A percentile compares a stretch with the other conserved stretches of the same genome.
Conservation (phyloP, 2,329 filamentous ascomycete genomes). For the Hansfordia pulvinata region DNA sequence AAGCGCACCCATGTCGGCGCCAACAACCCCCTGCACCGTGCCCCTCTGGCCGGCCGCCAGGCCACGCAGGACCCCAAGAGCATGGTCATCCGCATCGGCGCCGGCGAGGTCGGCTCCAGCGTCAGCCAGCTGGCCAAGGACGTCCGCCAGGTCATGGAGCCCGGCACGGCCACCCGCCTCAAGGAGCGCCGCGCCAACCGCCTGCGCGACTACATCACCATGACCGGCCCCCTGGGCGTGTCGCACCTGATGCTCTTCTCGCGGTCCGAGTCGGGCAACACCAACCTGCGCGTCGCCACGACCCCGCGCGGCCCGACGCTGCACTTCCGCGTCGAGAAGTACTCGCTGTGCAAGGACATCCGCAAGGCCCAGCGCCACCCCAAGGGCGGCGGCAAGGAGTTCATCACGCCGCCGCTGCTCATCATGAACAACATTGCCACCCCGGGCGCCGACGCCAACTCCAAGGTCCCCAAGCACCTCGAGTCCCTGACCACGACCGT, state of each 20-base stretch:
- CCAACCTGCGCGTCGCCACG: constrained; percentile 76
- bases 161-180: constrained; percentile 75
- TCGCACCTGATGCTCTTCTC: constrained; percentile 91
- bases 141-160: constrained; percentile 89
- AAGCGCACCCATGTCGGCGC: constrained; percentile 75
- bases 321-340: constrained; percentile 88
- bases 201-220: constrained; percentile 82
- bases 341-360: constrained; percentile 87
- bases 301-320: constrained; percentile 86
- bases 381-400: constrained; percentile 72
- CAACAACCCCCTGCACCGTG: constrained; percentile 40
- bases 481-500: constrained; percentile 86
- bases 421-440: constrained; percentile 97
- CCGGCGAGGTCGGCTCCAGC: constrained; percentile 81
- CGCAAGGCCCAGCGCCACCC: constrained; percentile 73
- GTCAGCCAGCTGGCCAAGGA: constrained; percentile 86
- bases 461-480: constrained; percentile 80
- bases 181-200: constrained; percentile 85
- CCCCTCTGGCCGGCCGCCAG: constrained; percentile 40
- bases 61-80: constrained; percentile 69
- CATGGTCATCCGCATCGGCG: constrained; percentile 96
- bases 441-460: constrained; percentile 42
- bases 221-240: constrained; percentile 89
- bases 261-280: constrained; percentile 77
- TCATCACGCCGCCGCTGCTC: constrained; percentile 68